phyloP scores from a whole-genome alignment of 106 monocot genomes.

The Allium fistulosum region DNA sequence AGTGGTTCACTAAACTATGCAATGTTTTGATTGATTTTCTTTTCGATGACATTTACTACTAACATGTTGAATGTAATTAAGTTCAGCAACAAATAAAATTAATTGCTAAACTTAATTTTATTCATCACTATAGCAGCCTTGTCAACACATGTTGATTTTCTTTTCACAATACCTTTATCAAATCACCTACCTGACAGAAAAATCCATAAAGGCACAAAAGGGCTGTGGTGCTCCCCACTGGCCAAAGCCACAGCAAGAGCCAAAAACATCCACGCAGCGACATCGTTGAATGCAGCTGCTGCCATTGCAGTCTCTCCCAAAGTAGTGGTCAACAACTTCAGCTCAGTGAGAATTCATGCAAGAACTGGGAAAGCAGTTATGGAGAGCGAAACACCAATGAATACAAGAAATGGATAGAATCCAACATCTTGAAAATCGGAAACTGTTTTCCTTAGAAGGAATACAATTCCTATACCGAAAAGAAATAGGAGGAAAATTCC shows the following conservation, averaged over 20 bases:
- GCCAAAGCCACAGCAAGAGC: constrained; percentile 48
- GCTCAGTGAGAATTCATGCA: constrained; percentile 47
- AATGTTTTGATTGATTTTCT: no score
- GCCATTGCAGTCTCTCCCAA: constrained; percentile 50
- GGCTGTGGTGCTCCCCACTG: constrained; percentile 18
- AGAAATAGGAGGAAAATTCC: constrained; percentile 43
- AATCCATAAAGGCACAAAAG: constrained; percentile 34
- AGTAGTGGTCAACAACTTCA: constrained; percentile 41
- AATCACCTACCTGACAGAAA: constrained; percentile 11
- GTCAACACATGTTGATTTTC: no score
- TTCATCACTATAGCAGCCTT: no score
- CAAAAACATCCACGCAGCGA: constrained; percentile 44
- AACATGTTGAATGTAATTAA: no score
- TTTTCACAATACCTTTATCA: background rate
- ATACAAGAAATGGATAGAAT: constrained; percentile 33
- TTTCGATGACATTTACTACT: no score
- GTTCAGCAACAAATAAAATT: no score
- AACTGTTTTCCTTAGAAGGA: constrained; percentile 22
- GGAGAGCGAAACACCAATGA: constrained; percentile 55
- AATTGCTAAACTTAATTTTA: no score
- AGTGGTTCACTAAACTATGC: no score
- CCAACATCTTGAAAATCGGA: constrained; percentile 12
- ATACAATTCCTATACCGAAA: constrained; percentile 26
- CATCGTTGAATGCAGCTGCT: constrained; percentile 50
- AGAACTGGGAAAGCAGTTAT: constrained; percentile 62